Conservation (phyloP, 1,139 yeast genomes). For the Insectozyma bohioensis region DNA sequence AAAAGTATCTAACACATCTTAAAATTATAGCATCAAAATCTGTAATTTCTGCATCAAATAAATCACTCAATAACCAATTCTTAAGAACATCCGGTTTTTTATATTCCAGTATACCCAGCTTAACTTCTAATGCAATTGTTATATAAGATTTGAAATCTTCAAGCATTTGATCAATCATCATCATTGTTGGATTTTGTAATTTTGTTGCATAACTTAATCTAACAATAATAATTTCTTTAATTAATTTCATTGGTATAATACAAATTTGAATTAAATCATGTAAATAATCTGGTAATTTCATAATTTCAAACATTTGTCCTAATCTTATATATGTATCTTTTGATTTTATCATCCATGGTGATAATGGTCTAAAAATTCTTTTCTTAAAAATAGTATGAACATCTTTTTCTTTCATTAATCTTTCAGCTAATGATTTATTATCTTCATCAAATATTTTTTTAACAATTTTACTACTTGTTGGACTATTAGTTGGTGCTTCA, state of each 20-base stretch:
- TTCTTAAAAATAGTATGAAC: slow-evolving; percentile 65
- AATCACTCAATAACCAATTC: slow-evolving; percentile 74
- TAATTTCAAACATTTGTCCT: slow-evolving; percentile 59
- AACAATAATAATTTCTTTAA: slow-evolving; percentile 76
- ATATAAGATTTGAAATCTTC: slow-evolving; percentile 82
- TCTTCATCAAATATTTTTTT: slow-evolving; percentile 56
- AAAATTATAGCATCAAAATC: slow-evolving; percentile 72
- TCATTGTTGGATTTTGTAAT: slow-evolving; percentile 82
- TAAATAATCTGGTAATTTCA: slow-evolving; percentile 76
- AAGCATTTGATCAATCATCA: slow-evolving; percentile 95
- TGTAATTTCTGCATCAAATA: slow-evolving; percentile 53
- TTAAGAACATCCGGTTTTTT: slow-evolving; percentile 59
- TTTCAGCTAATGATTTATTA: slow-evolving; percentile 73
- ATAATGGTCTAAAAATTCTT: slow-evolving; percentile 58
- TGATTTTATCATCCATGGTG: slow-evolving; percentile 78
- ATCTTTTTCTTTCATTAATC: slow-evolving; percentile 82
- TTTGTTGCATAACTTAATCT: slow-evolving; percentile 78
- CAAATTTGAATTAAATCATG: slow-evolving; percentile 68
- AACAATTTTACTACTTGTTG: slow-evolving; percentile 26
- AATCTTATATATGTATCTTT: slow-evolving; percentile 68
- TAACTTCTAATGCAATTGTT: slow-evolving; percentile 72
- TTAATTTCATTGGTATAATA: slow-evolving; percentile 74
- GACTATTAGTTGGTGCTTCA: slow-evolving; percentile 29
- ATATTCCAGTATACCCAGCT: slow-evolving; percentile 64
- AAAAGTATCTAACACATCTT: slow-evolving; percentile 71